Evolutionary conservation across 192 early-diverging fungal species (phyloP), one percentile per base, ranked within the genome.

Genomic region (Umbelopsis sp.): DNA sequence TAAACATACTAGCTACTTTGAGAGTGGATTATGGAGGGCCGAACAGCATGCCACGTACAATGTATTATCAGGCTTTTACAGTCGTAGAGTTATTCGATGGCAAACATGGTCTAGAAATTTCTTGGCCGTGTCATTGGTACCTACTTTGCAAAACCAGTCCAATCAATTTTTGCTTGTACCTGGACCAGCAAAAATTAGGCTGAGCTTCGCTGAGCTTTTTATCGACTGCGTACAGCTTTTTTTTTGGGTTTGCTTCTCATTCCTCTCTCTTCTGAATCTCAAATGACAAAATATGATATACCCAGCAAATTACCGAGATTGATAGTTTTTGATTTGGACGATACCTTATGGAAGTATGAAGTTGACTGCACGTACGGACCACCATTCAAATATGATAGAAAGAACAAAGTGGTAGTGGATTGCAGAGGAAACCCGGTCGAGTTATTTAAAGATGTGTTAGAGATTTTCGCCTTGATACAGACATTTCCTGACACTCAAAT

Each of bases 291-390:
- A 9, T 27, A 15, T 13, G 18, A 4, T 13, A 30, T 61, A 44
- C 58, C 49, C 4, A 21, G 30, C 23, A 68, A 67, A 72, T 55
- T 75, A 25, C 81, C 81, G 13, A 71, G 55, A 23, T 67, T 80
- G 55, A 74, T 82, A 25, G 79, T 82, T 6, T 80, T 82, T 52
- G 81, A 82, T 64, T 67, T 82, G 3, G 81, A 82, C 49, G 76
- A 78, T 68, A 82, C 81, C 4, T 18, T 82, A 20, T 80, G 78
- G 78, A 70, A 75, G 15, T 72, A 75, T 74, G 73, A 74, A 51
- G 71, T 71, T 23, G 27, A 67, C 5, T 25, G 49, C 4, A 51
- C 30, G 6, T 23, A 46, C 21, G 27, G 35, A 66, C 44, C 53
- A 18, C 46, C n/a, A 16, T 51, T 51, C 8, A 66, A 21, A 13